Conservation (phyloP, 2,329 filamentous ascomycete genomes). For the Monascus ruber region DNA sequence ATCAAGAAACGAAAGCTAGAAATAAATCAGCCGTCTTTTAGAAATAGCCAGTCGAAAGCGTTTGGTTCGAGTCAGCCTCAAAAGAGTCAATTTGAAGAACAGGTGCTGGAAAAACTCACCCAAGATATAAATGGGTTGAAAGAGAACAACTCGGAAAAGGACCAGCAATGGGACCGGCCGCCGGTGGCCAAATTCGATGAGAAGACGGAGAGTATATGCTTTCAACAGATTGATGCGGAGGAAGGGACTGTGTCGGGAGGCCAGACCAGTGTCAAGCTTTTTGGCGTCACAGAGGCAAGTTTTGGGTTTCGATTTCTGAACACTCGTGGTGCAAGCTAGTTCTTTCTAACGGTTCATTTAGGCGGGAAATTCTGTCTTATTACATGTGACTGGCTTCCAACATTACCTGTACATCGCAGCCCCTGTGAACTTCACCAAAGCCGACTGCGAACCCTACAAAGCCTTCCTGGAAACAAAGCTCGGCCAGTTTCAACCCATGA, state of each 20-base stretch:
- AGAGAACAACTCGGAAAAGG: slow-evolving; percentile 77
- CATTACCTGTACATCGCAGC: slow-evolving; percentile 94
- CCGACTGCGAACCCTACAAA: slow-evolving; percentile 69
- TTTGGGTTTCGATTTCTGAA: slow-evolving; percentile 13
- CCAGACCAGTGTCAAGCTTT: slow-evolving; percentile 72
- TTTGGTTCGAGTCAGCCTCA: slow-evolving; percentile 54
- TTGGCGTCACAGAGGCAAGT: slow-evolving; percentile 71
- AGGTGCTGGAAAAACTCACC: slow-evolving; percentile 89
- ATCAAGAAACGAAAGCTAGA: slow-evolving; percentile 81
- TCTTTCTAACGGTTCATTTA: slow-evolving; percentile 16
- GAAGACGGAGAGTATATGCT: slow-evolving; percentile 59
- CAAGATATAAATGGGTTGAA: slow-evolving; percentile 83
- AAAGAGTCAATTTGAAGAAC: slow-evolving; percentile 87
- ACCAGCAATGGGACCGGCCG: slow-evolving; percentile 79
- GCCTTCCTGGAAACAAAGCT: slow-evolving; percentile 69
- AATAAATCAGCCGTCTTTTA: slow-evolving; percentile 39
- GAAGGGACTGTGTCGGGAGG: slow-evolving; percentile 74
- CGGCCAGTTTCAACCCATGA: slow-evolving; percentile 59
- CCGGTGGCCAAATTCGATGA: slow-evolving; percentile 51
- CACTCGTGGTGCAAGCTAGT: not conserved
- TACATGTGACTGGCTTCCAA: slow-evolving; percentile 91
- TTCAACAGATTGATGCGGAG: slow-evolving; percentile 92
- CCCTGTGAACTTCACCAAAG: slow-evolving; percentile 64
- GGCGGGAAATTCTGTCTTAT: slow-evolving; percentile 76
- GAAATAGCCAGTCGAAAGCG: slow-evolving; percentile 46